Evolutionary conservation across 805 yeast genomes (phyloP).

Genomic region (Candida nanaspora): DNA sequence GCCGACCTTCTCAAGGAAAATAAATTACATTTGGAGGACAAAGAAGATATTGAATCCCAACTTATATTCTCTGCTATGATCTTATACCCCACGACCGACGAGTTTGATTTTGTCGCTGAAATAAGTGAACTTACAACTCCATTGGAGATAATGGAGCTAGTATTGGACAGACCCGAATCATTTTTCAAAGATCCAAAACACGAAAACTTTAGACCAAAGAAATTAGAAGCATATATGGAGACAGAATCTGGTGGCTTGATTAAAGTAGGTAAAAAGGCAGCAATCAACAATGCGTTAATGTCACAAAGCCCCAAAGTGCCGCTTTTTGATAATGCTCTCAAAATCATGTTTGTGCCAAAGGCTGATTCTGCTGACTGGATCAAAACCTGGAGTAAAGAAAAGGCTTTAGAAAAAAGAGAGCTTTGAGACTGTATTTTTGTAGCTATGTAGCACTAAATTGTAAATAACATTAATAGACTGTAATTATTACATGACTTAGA

Average conservation of each 20-base stretch:
- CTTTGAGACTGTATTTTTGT: too few relatives aligned
- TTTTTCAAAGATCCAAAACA: constrained; percentile 66
- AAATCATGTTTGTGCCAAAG: constrained; percentile 77
- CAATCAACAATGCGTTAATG: constrained; percentile 57
- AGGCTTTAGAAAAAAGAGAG: constrained; percentile 44
- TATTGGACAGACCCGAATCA: constrained; percentile 58
- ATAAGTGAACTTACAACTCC: constrained; percentile 69
- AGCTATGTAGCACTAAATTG: too few relatives aligned
- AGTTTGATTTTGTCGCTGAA: constrained; percentile 74
- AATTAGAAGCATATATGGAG: constrained; percentile 72
- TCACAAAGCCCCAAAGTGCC: constrained; percentile 62
- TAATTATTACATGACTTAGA: too few relatives aligned
- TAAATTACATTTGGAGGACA: constrained; percentile 52
- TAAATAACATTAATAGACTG: too few relatives aligned
- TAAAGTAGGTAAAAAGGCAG: constrained; percentile 72
- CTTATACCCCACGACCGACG: constrained; percentile 76
- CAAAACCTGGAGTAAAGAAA: constrained; percentile 52
- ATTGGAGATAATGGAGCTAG: constrained; percentile 48
- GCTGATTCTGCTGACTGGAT: constrained; percentile 60
- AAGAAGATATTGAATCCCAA: constrained; percentile 65
- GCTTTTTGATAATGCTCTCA: constrained; percentile 63
- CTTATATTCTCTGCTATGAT: constrained; percentile 75
- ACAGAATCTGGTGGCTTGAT: constrained; percentile 78
- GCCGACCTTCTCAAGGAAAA: constrained; percentile 50
- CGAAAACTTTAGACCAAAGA: constrained; percentile 46